Evolutionary conservation across 1,284 basidiomycete species (phyloP), one percentile per base, ranked within the genome.

Genomic region (Tranzscheliella williamsii): DNA sequence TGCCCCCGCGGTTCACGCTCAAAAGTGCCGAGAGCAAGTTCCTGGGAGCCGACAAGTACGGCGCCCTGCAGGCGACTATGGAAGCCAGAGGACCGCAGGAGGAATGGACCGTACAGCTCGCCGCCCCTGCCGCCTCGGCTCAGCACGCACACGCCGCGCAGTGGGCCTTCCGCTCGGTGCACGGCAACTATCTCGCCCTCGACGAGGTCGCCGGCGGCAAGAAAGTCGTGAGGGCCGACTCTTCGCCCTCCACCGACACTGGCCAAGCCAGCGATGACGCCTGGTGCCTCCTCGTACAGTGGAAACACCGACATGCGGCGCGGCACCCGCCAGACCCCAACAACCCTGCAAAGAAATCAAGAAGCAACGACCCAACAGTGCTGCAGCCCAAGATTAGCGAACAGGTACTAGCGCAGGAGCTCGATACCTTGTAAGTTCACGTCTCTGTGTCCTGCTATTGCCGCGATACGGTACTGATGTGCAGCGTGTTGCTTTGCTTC

Each of bases 21-120:
- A 64, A 66, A 20, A 65, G 62, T 29, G 66, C 70, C 4, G 68
- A 70, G 24, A 63, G 63, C 38, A 70, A 58, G 37, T 74, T 69
- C 20, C 31, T 74, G 2, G 61, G 62, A 21, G 52, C 58, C 11
- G 70, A 71, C 40, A 50, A 45, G 24, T 38, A 55, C 26, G 70
- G 72, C 15, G 24, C 26, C 4, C 46, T 74, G 5, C 42, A 34
- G 7, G 68, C 68, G 4, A 23, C 41, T 1, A 57, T 56, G 44
- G 68, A 69, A 49, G 72, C 70, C 15, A 58, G 72, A 24, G 72
- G 72, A 0, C 72, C 72, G 3, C 72, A 71, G 34, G 70, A 74
- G 30, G 65, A 65, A 27, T 74, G 70, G 70, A 52, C 34, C 2
- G n/a, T 71, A 2, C 37, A 61, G 5, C n/a, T n/a, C n/a, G 13